Conservation (phyloP, 495 filamentous ascomycete genomes). For the Lasiosphaeria miniovina region DNA sequence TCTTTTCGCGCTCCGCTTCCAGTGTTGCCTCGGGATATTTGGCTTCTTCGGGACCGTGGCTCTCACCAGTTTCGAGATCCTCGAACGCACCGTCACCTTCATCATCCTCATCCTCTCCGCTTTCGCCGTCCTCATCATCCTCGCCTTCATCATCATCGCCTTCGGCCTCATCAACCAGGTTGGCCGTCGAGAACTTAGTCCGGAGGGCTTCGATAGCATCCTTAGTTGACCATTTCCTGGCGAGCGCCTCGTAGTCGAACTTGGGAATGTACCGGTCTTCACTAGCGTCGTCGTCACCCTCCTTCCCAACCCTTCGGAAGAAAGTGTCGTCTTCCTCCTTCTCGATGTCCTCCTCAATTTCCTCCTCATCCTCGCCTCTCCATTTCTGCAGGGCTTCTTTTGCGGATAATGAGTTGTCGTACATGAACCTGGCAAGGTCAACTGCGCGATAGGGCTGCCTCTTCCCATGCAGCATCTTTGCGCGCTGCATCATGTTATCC, state of each 20-base stretch:
- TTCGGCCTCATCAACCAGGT: conserved; percentile 52
- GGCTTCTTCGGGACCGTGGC: conserved; percentile 31
- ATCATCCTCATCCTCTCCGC: conserved; percentile 40
- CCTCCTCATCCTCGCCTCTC: conserved; percentile 68
- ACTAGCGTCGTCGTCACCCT: conserved; percentile 56
- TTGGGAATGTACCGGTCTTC: conserved; percentile 76
- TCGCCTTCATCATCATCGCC: conserved; percentile 66
- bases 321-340: conserved; percentile 75
- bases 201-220: conserved; percentile 73
- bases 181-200: conserved; percentile 68
- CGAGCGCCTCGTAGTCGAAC: conserved; percentile 76
- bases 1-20: conserved; percentile 77
- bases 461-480: conserved; percentile 65
- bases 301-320: conserved; percentile 69
- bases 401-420: conserved; percentile 75
- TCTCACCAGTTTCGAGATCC: conserved; percentile 79
- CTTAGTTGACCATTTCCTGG: conserved; percentile 78
- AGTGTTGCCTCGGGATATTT: conserved; percentile 37
- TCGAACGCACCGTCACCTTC: conserved; percentile 90
- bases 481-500: conserved; percentile 74
- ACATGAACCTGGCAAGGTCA: conserved; percentile 83
- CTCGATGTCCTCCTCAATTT: conserved; percentile 48
- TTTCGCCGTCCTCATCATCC: conserved; percentile 73
- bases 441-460: conserved; percentile 66
- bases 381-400: conserved; percentile 72